Evolutionary conservation across 1,139 yeast species (phyloP), one percentile per base, ranked within the genome.

Genomic region (Blastobotrys ciferrii): DNA sequence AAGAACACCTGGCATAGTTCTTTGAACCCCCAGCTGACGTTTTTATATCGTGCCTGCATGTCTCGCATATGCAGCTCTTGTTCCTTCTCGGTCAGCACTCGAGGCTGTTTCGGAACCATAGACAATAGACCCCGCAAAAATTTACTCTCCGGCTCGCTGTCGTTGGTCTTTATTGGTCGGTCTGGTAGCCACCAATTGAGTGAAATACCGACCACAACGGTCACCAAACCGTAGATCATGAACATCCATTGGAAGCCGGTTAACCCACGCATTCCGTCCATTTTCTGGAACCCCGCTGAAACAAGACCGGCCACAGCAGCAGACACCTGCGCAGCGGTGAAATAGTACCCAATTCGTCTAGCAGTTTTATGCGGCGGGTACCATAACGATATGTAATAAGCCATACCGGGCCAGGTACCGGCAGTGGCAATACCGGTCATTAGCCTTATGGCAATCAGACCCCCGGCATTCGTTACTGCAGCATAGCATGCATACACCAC

Each of bases 341-440:
- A 88, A 66, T 88, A 88, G 69, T 85, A 87, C 1, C 96, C 96
- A 54, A 88, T 85, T 61, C 96, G 73, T 56, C 81, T 76, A 2
- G 95, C 86, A 56, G 82, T 78, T 51, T 94, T 74, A 45, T 85
- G 83, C 47, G 83, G 78, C 1, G 96, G 96, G 61, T 88, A 88
- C 94, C 95, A 88, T 58, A 87, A 72, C 0, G 91, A 80, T 40
- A 88, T 75, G 60, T 87, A 88, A 67, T 87, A 87, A 19, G 91
- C 82, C 82, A 88, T 74, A 9, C 96, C 96, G 1, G 96, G 96
- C 96, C 96, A 88, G 2, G 89, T 82, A 33, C 96, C 96, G 9
- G 96, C 95, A 45, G 89, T 89, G 51, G 84, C 86, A 51, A 84
- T 61, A 42, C 96, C 96, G 19, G 87, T 78, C 52, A 88, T 75